Base-by-base conservation (phyloP, 139 green algal genomes). In the Chlamydomonas applanata region DNA sequence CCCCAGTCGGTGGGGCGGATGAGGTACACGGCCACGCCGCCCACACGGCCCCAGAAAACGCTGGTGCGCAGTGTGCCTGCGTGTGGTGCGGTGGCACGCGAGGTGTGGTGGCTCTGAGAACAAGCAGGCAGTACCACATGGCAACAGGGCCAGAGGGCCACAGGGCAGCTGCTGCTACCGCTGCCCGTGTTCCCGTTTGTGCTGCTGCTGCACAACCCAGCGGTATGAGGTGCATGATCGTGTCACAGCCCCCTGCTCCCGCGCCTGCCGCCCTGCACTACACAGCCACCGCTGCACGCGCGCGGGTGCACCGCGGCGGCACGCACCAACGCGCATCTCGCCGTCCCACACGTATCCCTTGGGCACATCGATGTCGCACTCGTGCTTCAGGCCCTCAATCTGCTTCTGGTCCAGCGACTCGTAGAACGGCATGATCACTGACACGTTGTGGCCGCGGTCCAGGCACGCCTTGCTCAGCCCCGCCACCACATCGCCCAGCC, bases 401-500 rank as follows among this genome's bases (percentile, higher is more conserved):
- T 79, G 57, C 54, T 79, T 82, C 2, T 86, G 40, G 1, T 88
- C 82, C 52, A 98, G 76, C 77, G 87, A 96, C 81, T 95, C 85
- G 78, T 98, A 98, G 74, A 92, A 98, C 32, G 95, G 93, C 82
- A 95, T 87, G 72, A 91, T 84, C 25, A 95, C 87, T 25, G 91
- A 82, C 56, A 97, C 91, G 44, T 81, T 65, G 85, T 97, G 91
- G 0, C 93, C 93, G 1, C 88, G 77, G 1, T 79, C 79, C 32
- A 88, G 57, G 64, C 82, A 92, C n/a, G 91, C 88, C 34, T 83
- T 79, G 30, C 86, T 82, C 44, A 97, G 81, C 2, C 93, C 93
- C 9, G 87, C 90, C 44, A 98, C 93, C 22, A 98, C 94, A 74
- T 98, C 94, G n/a, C 89, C 94, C 54, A 98, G 82, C n/a, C 94